Evolutionary conservation across 208 protist genomes (phyloP).

Genomic region (Crithidia bombi): DNA sequence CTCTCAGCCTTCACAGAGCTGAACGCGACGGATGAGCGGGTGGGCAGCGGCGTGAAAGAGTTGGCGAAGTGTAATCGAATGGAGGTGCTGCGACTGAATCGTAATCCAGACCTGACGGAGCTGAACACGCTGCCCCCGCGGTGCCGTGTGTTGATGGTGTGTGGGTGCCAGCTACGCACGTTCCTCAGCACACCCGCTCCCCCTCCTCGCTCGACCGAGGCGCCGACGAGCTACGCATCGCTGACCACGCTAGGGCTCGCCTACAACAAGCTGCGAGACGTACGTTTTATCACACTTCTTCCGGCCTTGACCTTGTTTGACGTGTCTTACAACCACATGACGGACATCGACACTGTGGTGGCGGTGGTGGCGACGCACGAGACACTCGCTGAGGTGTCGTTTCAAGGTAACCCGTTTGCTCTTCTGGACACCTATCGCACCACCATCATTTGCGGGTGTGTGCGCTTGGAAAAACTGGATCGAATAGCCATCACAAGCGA

Average conservation of each 20-base stretch:
- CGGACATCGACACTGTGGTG: conserved; percentile 44
- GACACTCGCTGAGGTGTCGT: conserved; percentile 56
- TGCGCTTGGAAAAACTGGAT: conserved; percentile 66
- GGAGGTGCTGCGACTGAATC: conserved; percentile 55
- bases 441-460: conserved; percentile 45
- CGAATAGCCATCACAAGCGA: conserved; percentile 42
- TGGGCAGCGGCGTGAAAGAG: conserved; percentile 42
- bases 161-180: conserved; percentile 47
- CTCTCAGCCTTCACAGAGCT: conserved; percentile 57
- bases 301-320: conserved; percentile 72
- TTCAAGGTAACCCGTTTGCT: conserved; percentile 75
- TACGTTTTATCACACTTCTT: conserved; percentile 54
- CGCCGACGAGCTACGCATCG: conserved; percentile 24
- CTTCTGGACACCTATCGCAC: conserved; percentile 67
- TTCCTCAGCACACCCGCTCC: conserved; percentile 21
- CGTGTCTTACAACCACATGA: conserved; percentile 67
- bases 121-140: conserved; percentile 60
- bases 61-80: conserved; percentile 52
- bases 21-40: conserved; percentile 46
- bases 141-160: conserved; percentile 52
- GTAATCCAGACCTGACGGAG: conserved; percentile 52
- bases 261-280: conserved; percentile 55
- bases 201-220: not conserved
- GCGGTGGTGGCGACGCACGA: conserved; percentile 41
- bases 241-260: conserved; percentile 61